phyloP scores from a whole-genome alignment of 768 basidiomycete genomes.

The Boletus rubescentipes region DNA sequence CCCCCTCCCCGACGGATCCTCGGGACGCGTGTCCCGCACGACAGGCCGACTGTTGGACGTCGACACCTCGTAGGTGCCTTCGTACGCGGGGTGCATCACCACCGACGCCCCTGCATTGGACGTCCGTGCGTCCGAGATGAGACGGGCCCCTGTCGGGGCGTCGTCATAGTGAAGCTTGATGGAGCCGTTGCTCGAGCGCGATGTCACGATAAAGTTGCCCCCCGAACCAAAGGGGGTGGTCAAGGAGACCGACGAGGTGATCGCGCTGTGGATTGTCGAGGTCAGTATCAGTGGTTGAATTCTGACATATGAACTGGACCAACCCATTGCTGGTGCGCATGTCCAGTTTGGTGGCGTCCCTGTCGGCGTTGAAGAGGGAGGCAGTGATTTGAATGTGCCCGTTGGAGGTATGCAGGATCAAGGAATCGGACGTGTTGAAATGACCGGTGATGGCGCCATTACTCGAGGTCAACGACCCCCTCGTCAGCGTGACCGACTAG shows the following conservation, averaged over 20 bases:
- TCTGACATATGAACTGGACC: not conserved
- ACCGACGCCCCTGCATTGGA: slow-evolving; percentile 33
- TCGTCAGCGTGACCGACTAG: slow-evolving; percentile 33
- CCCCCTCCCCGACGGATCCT: slow-evolving; percentile 33
- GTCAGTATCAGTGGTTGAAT: not conserved
- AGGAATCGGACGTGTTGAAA: slow-evolving; percentile 30
- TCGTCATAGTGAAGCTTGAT: slow-evolving; percentile 29
- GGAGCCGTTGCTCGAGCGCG: slow-evolving; percentile 36
- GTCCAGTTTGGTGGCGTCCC: slow-evolving; percentile 2
- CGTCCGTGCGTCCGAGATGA: slow-evolving; percentile 33
- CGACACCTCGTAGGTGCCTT: slow-evolving; percentile 37
- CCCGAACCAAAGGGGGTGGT: slow-evolving; percentile 22
- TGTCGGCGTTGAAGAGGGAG: slow-evolving; percentile 17
- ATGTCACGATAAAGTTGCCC: slow-evolving; percentile 32
- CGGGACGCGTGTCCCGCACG: slow-evolving; percentile 10
- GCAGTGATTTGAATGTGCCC: slow-evolving; percentile 30
- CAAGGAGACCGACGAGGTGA: slow-evolving; percentile 28
- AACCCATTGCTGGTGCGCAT: slow-evolving; percentile 26
- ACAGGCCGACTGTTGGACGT: slow-evolving; percentile 23
- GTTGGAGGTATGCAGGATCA: slow-evolving; percentile 38
- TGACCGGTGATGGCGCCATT: slow-evolving; percentile 39
- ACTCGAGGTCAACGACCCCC: slow-evolving; percentile 24
- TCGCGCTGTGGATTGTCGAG: slow-evolving; percentile 1
- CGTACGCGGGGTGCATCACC: slow-evolving; percentile 36
- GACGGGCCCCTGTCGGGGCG: slow-evolving; percentile 30